These are phyloP conservation scores for Alternaria arborescens DNA, from an alignment of 2,329 filamentous ascomycete genomes.

Conservation along the genomic window DNA sequence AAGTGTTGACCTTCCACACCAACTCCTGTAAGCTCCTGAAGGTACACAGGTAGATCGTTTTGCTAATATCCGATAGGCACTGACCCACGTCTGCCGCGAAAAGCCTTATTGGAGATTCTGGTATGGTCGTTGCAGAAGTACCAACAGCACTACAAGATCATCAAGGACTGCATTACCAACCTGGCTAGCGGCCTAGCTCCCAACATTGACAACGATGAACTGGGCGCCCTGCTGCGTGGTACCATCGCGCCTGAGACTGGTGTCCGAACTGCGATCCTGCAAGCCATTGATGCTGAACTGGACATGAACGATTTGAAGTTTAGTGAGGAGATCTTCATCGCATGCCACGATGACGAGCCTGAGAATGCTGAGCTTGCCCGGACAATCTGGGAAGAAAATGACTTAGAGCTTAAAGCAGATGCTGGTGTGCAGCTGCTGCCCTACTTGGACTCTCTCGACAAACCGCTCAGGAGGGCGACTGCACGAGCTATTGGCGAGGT, in stretches of 20 bases:
- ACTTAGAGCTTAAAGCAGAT: constrained; percentile 72
- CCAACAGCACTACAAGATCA: constrained; percentile 90
- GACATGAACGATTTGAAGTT: constrained; percentile 88
- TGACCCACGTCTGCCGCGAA: constrained; percentile 78
- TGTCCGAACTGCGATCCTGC: constrained; percentile 84
- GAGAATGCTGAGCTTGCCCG: constrained; percentile 85
- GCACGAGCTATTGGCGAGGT: constrained; percentile 82
- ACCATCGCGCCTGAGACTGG: constrained; percentile 79
- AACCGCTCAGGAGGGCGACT: constrained; percentile 82
- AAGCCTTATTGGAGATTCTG: constrained; percentile 74
- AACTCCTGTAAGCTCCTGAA: constrained; percentile 66
- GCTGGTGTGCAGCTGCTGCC: constrained; percentile 74
- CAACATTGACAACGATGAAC: constrained; percentile 78
- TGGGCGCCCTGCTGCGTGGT: constrained; percentile 78
- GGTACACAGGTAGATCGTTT: not conserved
- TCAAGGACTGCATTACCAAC: constrained; percentile 91
- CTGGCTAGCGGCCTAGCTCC: constrained; percentile 84
- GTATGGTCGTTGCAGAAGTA: constrained; percentile 87
- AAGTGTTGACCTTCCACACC: constrained; percentile 89
- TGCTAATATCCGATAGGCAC: constrained; percentile 54
- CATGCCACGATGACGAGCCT: constrained; percentile 86
- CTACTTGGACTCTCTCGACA: constrained; percentile 82
- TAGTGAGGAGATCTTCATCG: constrained; percentile 91
- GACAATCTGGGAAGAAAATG: constrained; percentile 96
- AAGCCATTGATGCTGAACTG: constrained; percentile 89